Evolutionary conservation across 495 filamentous ascomycete genomes (phyloP).

Genomic region (Aspergillus kassunensis): DNA sequence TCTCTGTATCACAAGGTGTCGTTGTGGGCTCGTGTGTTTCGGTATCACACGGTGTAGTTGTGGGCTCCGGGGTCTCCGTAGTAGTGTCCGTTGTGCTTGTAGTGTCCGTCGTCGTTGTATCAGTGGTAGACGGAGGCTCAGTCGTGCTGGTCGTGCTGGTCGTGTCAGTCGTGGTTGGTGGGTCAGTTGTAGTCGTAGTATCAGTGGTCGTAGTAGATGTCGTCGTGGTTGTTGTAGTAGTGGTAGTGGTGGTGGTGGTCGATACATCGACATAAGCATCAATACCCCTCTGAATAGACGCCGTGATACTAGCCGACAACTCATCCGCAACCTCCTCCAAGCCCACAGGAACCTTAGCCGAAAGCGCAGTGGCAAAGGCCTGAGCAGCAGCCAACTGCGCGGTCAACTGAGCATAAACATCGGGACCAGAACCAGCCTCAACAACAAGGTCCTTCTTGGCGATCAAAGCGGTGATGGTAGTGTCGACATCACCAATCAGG

Average conservation of each 20-base stretch:
- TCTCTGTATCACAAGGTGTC: background rate
- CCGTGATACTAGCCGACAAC: constrained; percentile 29
- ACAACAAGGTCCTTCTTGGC: constrained; percentile 34
- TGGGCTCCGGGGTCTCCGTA: background rate
- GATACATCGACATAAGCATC: constrained; percentile 20
- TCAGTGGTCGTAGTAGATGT: constrained; percentile 4
- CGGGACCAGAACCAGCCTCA: constrained; percentile 26
- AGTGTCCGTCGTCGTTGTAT: background rate
- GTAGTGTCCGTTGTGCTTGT: background rate
- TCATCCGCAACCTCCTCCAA: constrained; percentile 21
- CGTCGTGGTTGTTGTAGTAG: constrained; percentile 14
- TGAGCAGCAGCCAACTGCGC: constrained; percentile 30
- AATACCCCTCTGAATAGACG: constrained; percentile 29
- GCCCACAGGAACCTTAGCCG: constrained; percentile 28
- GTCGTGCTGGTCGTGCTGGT: constrained; percentile 1
- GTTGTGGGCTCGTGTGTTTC: background rate
- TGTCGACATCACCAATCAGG: constrained; percentile 26
- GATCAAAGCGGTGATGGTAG: constrained; percentile 27
- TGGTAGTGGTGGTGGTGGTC: constrained; percentile 3
- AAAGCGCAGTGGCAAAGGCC: constrained; percentile 27
- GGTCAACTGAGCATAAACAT: constrained; percentile 24
- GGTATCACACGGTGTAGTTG: background rate
- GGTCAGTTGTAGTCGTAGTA: constrained; percentile 7
- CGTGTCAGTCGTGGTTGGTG: background rate
- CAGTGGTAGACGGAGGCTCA: background rate